phyloP scores from a whole-genome alignment of 257 asterid species.

The Thymus mandschuricus region DNA sequence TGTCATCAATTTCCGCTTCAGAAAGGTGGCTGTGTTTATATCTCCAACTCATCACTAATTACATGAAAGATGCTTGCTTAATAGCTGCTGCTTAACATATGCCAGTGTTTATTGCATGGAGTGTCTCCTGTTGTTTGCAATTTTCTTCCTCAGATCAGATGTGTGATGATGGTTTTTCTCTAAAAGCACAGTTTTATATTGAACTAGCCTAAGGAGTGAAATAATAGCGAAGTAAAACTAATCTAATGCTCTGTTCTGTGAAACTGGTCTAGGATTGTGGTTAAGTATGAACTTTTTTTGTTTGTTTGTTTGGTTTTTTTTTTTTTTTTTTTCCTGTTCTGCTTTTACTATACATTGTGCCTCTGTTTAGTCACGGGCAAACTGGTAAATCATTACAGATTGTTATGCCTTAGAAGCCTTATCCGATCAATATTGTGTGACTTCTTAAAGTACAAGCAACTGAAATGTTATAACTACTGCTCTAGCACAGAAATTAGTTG shows the following conservation, averaged over 20 bases:
- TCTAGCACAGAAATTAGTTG: constrained; percentile 12
- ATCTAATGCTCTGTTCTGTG: not conserved
- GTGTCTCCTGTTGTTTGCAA: constrained; percentile 1
- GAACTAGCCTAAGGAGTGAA: constrained; percentile 1
- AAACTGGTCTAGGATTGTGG: not conserved
- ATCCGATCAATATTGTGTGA: not conserved
- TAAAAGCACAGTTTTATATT: not conserved
- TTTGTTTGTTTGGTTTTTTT: not conserved
- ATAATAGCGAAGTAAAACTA: not conserved
- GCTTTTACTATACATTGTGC: constrained; percentile 2
- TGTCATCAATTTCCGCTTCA: constrained; percentile 17
- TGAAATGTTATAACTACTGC: not conserved
- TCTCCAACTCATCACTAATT: constrained; percentile 19
- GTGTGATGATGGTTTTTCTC: constrained; percentile 8
- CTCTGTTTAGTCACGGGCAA: not conserved
- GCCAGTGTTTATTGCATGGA: constrained; percentile 10
- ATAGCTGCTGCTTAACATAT: constrained; percentile 19
- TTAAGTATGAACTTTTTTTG: not conserved
- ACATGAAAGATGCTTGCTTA: constrained; percentile 23
- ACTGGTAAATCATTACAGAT: not conserved
- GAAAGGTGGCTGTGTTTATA: not conserved
- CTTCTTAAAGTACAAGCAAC: constrained; percentile 9
- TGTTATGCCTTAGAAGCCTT: not conserved
- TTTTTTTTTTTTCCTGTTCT: not conserved
- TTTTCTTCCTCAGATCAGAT: not conserved